These are phyloP conservation scores for Aegle marmelos DNA, from an alignment of 345 rosid species.

Conservation along the genomic window DNA sequence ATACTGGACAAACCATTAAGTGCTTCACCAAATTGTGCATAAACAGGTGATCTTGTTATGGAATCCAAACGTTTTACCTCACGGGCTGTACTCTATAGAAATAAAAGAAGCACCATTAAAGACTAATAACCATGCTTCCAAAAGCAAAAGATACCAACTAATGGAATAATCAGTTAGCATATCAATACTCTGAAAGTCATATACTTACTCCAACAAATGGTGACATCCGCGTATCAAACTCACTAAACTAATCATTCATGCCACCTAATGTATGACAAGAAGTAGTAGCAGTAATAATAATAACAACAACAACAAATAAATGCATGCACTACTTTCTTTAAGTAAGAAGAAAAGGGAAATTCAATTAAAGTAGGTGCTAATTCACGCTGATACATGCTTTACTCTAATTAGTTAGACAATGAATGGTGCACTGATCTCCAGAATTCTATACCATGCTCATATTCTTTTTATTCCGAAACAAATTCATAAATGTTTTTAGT, in stretches of 20 bases:
- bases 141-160: not conserved
- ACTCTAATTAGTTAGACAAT: not conserved
- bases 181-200: not conserved
- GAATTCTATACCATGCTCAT: not conserved
- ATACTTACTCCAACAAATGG: not conserved
- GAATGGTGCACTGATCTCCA: not conserved
- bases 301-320: not conserved
- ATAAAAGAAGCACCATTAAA: conserved; percentile 19
- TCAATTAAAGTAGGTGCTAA: not conserved
- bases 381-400: not conserved
- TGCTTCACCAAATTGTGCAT: conserved; percentile 99
- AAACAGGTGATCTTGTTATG: conserved; percentile 89
- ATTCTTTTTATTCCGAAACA: not conserved
- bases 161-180: not conserved
- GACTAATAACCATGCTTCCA: not conserved
- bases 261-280: not conserved
- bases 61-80: conserved; percentile 98
- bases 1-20: conserved; percentile 86
- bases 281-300: not conserved
- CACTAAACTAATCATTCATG: not conserved
- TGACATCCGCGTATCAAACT: not conserved
- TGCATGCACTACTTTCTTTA: not conserved
- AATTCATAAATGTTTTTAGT: no score
- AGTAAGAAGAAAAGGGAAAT: not conserved
- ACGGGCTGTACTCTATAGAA: conserved; percentile 84